Base-by-base conservation (phyloP, 768 basidiomycete species). In the Boletus sp. region DNA sequence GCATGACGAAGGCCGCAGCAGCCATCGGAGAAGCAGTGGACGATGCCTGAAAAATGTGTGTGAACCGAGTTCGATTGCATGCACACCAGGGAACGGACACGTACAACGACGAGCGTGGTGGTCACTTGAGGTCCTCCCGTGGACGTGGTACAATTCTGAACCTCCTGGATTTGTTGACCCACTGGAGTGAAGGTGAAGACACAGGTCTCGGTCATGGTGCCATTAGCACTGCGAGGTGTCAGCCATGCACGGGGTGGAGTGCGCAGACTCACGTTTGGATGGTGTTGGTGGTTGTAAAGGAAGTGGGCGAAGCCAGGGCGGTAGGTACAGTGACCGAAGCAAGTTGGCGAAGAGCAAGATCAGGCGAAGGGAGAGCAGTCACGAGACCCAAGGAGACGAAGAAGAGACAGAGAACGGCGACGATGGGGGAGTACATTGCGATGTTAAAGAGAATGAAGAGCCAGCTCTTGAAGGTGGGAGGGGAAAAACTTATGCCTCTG, bases 171-270 rank as follows among this genome's bases (percentile, higher is more conserved):
- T 14, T 75, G 76, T n/a, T 77, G 61, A 17, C 83, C 84, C 58
- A 77, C 70, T 4, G 68, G 84, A 5, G 79, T 83, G 44, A 86
- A 73, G 10, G 80, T 79, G 45, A 83, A 71, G 10, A 77, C 73
- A 64, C 86, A 88, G n/a, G 77, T 83, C 71, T 83, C 75, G 39
- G 74, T 80, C 67, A 83, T 70, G 29, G 69, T 66, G 17, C 85
- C 84, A 52, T 75, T 71, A 42, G 75, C 53, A 49, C 83, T 84
- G 56, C n/a, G 27, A 27, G 29, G 17, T 23, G 27, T 51, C 15
- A 30, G 30, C 7, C 9, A 5, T 10, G 15, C 27, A 13, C 9
- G 21, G 21, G 14, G 33, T 35, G 30, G 29, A 8, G 35, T 17
- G 15, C 17, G 30, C 5, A 32, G 15, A 72, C 78, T 66, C 62